Evolutionary conservation across 176 grass and related monocot genomes (phyloP).

Genomic region (Lolium perenne): DNA sequence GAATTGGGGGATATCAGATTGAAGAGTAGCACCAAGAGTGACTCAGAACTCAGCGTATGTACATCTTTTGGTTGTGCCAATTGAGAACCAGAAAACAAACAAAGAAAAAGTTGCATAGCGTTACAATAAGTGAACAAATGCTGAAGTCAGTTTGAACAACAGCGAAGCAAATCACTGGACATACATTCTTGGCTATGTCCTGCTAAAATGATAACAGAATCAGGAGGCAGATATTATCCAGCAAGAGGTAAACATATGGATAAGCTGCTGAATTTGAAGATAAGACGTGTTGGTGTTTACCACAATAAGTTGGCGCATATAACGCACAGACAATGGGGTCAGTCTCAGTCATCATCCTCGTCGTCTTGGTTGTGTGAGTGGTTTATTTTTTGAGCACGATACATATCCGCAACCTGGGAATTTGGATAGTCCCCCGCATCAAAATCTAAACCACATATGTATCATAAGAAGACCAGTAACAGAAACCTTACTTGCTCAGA

Average conservation of each 20-base stretch:
- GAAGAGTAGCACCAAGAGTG: no score
- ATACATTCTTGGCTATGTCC: constrained; percentile 20
- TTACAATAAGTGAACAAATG: constrained; percentile 24
- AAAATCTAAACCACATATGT: constrained; percentile 29
- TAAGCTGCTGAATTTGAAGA: constrained; percentile 14
- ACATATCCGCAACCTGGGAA: constrained; percentile 91
- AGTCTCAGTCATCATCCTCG: constrained; percentile 83
- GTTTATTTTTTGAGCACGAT: constrained; percentile 91
- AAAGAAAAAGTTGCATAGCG: background rate
- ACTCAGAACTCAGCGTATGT: background rate
- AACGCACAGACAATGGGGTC: background rate
- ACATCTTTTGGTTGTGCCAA: background rate
- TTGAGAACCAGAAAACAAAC: background rate
- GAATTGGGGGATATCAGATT: no score
- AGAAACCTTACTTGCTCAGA: constrained; percentile 72
- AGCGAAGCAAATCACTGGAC: background rate
- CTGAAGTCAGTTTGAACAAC: background rate
- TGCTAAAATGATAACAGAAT: constrained; percentile 9
- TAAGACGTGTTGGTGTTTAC: constrained; percentile 30
- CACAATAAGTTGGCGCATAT: background rate
- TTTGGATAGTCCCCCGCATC: constrained; percentile 7
- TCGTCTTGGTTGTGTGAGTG: constrained; percentile 76
- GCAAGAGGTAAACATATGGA: background rate
- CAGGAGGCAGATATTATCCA: background rate
- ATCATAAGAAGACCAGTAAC: background rate